Evolutionary conservation across 163 green algal genomes (phyloP).

Genomic region (Scenedesmus sp.): DNA sequence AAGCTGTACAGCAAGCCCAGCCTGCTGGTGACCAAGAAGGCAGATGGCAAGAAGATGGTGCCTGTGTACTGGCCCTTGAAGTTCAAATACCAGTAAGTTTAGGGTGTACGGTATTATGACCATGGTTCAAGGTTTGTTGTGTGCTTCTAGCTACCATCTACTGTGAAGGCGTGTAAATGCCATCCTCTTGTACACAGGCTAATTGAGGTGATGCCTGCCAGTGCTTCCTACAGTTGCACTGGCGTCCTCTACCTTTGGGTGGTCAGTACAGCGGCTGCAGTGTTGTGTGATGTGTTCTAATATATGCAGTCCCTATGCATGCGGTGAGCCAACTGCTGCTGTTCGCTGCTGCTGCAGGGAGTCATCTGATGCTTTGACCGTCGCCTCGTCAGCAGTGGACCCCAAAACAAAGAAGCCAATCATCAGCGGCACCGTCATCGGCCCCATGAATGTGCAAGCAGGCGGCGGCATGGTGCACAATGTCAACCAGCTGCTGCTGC

Average conservation of each 20-base stretch:
- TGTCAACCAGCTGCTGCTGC: slow-evolving; percentile 49
- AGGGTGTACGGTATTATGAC: not conserved
- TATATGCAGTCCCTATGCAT: not conserved
- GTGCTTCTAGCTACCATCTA: too few species aligned
- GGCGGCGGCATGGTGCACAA: slow-evolving; percentile 51
- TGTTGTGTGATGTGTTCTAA: not conserved
- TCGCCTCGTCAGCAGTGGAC: slow-evolving; percentile 23
- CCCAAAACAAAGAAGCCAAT: slow-evolving; percentile 32
- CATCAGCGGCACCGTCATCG: slow-evolving; percentile 33
- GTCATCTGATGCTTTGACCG: not conserved
- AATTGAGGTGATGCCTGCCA: not conserved
- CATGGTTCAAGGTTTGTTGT: too few species aligned
- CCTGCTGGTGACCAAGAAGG: slow-evolving; percentile 53
- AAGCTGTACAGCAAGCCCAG: slow-evolving; percentile 33
- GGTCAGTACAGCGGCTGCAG: not conserved
- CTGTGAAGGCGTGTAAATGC: too few species aligned
- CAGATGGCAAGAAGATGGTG: slow-evolving; percentile 16
- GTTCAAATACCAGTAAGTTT: slow-evolving; percentile 23
- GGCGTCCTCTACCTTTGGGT: not conserved
- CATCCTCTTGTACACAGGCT: too few species aligned
- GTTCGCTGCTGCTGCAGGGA: not conserved
- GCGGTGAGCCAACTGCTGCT: not conserved
- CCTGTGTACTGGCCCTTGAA: slow-evolving; percentile 35
- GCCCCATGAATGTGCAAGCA: slow-evolving; percentile 23
- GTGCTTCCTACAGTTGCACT: not conserved